Evolutionary conservation across 2,329 filamentous ascomycete species (phyloP).

Genomic region (Trichoderma gracile): DNA sequence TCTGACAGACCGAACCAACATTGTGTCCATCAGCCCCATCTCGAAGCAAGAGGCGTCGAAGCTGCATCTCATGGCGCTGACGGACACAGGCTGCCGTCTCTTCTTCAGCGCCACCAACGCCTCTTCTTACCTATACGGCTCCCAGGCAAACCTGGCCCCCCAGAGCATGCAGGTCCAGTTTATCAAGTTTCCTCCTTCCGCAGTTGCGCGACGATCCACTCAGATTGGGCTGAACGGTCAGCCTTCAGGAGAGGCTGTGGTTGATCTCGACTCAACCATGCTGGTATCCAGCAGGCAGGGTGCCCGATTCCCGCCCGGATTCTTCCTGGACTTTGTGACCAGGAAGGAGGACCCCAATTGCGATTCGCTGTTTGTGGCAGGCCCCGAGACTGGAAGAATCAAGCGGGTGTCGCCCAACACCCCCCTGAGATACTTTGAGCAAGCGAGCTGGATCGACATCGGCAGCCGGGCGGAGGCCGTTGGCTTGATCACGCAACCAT

Average conservation of each 20-base stretch:
- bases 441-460: conserved; percentile 76
- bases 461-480: conserved; percentile 74
- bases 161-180: conserved; percentile 98
- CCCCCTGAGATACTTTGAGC: conserved; percentile 69
- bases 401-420: conserved; percentile 56
- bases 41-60: conserved; percentile 76
- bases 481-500: conserved; percentile 72
- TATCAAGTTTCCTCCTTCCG: conserved; percentile 82
- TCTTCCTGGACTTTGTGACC: conserved; percentile 82
- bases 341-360: conserved; percentile 60
- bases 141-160: conserved; percentile 65
- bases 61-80: conserved; percentile 86
- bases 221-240: conserved; percentile 31
- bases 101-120: conserved; percentile 89
- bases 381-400: conserved; percentile 87
- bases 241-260: conserved; percentile 41
- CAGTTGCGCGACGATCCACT: conserved; percentile 34
- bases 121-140: conserved; percentile 63
- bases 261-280: conserved; percentile 52
- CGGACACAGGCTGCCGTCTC: conserved; percentile 84
- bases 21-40: conserved; percentile 86
- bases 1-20: conserved; percentile 66
- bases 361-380: conserved; percentile 78
- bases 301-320: conserved; percentile 76
- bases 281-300: conserved; percentile 55